Evolutionary conservation across 495 filamentous ascomycete genomes (phyloP), one percentile per base, ranked within the genome.

Genomic region (Hypoxylon subgilvum): DNA sequence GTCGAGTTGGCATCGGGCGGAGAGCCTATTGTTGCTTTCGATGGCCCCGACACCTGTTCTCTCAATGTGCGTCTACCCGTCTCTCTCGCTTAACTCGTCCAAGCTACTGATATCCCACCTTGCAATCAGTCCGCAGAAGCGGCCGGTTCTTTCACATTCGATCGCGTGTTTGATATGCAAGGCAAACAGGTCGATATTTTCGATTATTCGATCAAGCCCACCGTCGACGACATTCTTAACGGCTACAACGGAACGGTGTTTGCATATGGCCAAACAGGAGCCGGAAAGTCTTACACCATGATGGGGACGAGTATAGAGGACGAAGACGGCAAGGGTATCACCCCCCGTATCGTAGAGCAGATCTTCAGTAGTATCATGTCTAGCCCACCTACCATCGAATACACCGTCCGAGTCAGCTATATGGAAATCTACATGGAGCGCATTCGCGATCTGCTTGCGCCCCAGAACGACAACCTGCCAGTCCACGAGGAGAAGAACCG

Each of bases 361-460:
- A 96, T 98, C 66, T 98, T 98, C 71, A 86, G 88, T 59, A 95
- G 90, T 68, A 97, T 98, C 67, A 74, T 96, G 63, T 84, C 88
- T 4, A 95, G 90, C 60, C 89, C 94, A 21, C 88, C 85, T 54
- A 96, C 91, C 61, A 97, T 98, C 70, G 94, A 98, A 72, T 98
- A 97, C 72, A 97, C 91, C 14, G 94, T 98, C 28, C 84, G 90
- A 42, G 94, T 98, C 53, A 96, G 92, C 69, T 98, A 98, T 73
- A 97, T 98, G 94, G 94, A 98, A 74, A 97, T 98, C 55, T 98
- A 98, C 76, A 98, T 98, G 94, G 94, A 98, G 75, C 86, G 88
- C 46, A 97, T 98, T 74, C 86, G 93, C 66, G 94, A 98, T 86
- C 78, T 98, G 18, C 70, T 98, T 54, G 86, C 86, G 7, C 94